These are phyloP conservation scores for Penicillium robsamsonii DNA, from an alignment of 495 filamentous ascomycete genomes.

Conservation along the genomic window DNA sequence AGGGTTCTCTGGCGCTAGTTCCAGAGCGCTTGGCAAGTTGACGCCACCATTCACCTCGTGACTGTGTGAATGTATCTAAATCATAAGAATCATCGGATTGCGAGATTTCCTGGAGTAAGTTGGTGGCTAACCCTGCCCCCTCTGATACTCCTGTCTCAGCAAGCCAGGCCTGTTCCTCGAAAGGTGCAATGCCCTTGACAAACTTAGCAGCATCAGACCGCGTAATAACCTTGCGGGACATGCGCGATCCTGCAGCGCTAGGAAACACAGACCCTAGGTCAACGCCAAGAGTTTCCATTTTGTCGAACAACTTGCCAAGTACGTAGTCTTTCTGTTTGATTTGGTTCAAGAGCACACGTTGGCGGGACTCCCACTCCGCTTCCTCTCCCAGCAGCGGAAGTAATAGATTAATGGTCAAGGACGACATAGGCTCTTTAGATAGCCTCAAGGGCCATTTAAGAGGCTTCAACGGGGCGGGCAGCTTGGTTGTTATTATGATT, in stretches of 20 bases:
- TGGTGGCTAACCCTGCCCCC: conserved; percentile 22
- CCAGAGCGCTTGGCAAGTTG: conserved; percentile 17
- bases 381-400: conserved; percentile 65
- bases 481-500: conserved; percentile 55
- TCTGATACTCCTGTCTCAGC: conserved; percentile 24
- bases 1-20: conserved; percentile 3
- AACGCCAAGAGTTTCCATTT: conserved; percentile 65
- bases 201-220: conserved; percentile 37
- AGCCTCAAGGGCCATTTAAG: conserved; percentile 69
- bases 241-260: conserved; percentile 50
- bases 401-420: conserved; percentile 59
- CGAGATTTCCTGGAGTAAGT: conserved; percentile 28
- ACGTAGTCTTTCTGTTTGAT: conserved; percentile 77
- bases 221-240: conserved; percentile 32
- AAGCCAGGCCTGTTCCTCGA: conserved; percentile 45
- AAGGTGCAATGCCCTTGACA: conserved; percentile 47
- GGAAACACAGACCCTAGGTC: conserved; percentile 72
- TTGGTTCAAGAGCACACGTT: conserved; percentile 54
- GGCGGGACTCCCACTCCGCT: conserved; percentile 49
- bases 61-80: conserved; percentile 16
- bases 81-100: conserved; percentile 1
- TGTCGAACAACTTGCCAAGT: conserved; percentile 73
- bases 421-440: conserved; percentile 49
- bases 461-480: conserved; percentile 66
- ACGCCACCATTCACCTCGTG: conserved; percentile 43